phyloP scores from a whole-genome alignment of 768 basidiomycete genomes.

The Lepiota brunneoincarnata region DNA sequence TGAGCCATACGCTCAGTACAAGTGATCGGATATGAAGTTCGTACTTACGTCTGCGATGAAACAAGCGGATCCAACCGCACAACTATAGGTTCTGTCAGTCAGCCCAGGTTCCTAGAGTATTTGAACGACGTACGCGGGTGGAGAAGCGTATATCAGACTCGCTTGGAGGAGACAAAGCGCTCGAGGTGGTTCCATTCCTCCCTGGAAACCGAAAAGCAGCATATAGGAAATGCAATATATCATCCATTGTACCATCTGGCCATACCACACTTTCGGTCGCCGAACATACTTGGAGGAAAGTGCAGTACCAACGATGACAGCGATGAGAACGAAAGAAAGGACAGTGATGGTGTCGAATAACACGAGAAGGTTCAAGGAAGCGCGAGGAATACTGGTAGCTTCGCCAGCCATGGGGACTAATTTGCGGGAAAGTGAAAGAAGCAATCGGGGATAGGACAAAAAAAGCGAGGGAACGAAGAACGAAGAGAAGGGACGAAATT shows the following conservation, averaged over 20 bases:
- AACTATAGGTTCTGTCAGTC: slow-evolving; percentile 3
- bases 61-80: slow-evolving; percentile 8
- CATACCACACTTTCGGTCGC: slow-evolving; percentile 6
- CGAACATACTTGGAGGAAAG: slow-evolving; percentile 5
- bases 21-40: background rate
- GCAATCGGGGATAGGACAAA: background rate
- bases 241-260: slow-evolving; percentile 11
- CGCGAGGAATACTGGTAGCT: background rate
- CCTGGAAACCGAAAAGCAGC: slow-evolving; percentile 6
- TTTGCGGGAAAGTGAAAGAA: too few relatives aligned
- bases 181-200: background rate
- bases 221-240: slow-evolving; percentile 10
- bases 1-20: background rate
- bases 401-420: background rate
- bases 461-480: background rate
- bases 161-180: slow-evolving; percentile 2
- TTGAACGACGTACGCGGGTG: slow-evolving; percentile 4
- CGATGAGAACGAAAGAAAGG: slow-evolving; percentile 4
- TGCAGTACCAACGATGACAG: background rate
- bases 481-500: background rate
- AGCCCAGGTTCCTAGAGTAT: background rate
- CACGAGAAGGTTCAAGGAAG: background rate
- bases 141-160: slow-evolving; percentile 10
- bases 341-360: slow-evolving; percentile 6
- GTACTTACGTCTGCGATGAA: slow-evolving; percentile 8